phyloP scores from a whole-genome alignment of 176 grass and related monocot genomes.

The Musa itinerans region DNA sequence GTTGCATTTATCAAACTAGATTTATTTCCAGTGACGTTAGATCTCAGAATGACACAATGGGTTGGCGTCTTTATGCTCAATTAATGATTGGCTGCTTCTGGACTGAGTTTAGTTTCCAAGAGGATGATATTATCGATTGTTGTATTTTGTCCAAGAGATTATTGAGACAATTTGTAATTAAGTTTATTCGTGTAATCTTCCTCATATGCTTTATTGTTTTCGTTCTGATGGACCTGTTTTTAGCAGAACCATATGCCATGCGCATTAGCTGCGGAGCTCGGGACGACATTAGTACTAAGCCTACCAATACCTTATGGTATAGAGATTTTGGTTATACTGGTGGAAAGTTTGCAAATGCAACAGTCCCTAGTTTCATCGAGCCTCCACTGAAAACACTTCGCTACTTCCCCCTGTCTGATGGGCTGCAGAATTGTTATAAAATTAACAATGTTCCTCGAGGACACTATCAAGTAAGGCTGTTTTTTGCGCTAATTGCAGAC shows the following conservation, averaged over 20 bases:
- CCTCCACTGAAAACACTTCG: constrained; percentile 83
- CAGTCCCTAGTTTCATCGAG: constrained; percentile 49
- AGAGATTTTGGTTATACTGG: constrained; percentile 89
- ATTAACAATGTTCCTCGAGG: constrained; percentile 67
- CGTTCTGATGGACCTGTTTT: constrained; percentile 1
- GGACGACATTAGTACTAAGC: constrained; percentile 59
- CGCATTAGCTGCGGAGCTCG: constrained; percentile 97
- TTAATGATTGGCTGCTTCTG: not conserved
- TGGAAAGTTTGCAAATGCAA: constrained; percentile 80
- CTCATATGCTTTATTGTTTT: not conserved
- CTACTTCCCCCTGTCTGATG: constrained; percentile 82
- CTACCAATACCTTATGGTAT: constrained; percentile 86
- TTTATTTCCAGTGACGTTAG: not conserved
- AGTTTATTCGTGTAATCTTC: not conserved
- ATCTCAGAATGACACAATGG: not conserved
- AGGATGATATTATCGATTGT: not conserved
- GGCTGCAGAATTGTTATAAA: constrained; percentile 86
- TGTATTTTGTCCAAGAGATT: not conserved
- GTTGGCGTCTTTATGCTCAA: not conserved
- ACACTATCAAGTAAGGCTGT: constrained; percentile 72
- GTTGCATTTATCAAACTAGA: not conserved
- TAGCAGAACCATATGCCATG: constrained; percentile 72
- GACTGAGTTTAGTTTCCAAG: not conserved
- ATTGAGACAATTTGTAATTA: not conserved
- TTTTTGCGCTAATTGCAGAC: constrained; percentile 75